Evolutionary conservation across 2,329 filamentous ascomycete species (phyloP).

Genomic region (Allantophomopsis lycopodina): DNA sequence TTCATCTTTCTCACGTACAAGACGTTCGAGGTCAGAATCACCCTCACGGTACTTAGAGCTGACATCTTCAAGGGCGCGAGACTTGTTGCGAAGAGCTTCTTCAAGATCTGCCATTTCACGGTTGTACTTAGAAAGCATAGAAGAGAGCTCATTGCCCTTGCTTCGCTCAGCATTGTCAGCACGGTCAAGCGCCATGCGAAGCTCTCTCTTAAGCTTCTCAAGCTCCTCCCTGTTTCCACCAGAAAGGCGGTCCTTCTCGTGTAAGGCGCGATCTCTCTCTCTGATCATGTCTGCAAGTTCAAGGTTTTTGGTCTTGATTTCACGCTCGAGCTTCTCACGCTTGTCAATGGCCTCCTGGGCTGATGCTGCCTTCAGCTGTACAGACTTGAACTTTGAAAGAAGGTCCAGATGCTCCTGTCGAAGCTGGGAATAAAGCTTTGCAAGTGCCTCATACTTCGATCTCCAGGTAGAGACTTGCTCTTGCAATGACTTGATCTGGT

Average conservation of each 20-base stretch:
- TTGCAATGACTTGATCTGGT: slow-evolving; percentile 83
- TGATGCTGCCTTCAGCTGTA: slow-evolving; percentile 91
- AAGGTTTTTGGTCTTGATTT: slow-evolving; percentile 99
- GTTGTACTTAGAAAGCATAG: slow-evolving; percentile 92
- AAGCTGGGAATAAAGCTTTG: slow-evolving; percentile 93
- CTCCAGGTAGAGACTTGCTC: slow-evolving; percentile 98
- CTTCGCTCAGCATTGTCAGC: slow-evolving; percentile 84
- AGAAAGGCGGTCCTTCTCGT: slow-evolving; percentile 79
- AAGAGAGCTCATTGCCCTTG: slow-evolving; percentile 90
- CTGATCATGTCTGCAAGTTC: slow-evolving; percentile 98
- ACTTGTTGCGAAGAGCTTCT: slow-evolving; percentile 81
- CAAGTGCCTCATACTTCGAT: slow-evolving; percentile 89
- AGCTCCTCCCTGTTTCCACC: slow-evolving; percentile 86
- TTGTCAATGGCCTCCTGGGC: slow-evolving; percentile 93
- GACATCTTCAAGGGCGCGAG: slow-evolving; percentile 71
- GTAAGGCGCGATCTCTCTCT: slow-evolving; percentile 82
- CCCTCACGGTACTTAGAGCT: slow-evolving; percentile 67
- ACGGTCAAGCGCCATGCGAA: slow-evolving; percentile 81
- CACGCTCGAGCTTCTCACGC: slow-evolving; percentile 87
- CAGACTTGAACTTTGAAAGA: slow-evolving; percentile 87
- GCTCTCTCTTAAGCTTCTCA: slow-evolving; percentile 86
- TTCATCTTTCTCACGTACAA: slow-evolving; percentile 88
- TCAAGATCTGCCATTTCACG: slow-evolving; percentile 94
- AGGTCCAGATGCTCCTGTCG: slow-evolving; percentile 91
- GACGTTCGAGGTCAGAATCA: slow-evolving; percentile 71